Conservation (phyloP, 1,284 basidiomycete species). For the Heterobasidion occidentale region DNA sequence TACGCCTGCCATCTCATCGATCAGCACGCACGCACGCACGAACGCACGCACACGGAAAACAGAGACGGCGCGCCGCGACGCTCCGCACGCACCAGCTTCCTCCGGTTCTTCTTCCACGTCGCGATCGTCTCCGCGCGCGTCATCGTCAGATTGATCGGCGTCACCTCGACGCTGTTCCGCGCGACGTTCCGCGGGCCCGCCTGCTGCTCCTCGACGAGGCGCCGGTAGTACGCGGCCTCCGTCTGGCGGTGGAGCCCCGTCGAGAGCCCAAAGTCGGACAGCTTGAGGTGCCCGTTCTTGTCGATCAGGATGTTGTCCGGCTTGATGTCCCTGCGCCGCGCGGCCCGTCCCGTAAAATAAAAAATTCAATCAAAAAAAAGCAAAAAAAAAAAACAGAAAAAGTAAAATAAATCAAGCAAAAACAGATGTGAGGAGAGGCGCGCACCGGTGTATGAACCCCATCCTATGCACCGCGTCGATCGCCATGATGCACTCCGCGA, state of each 20-base stretch:
- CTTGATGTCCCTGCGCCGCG: constrained; percentile 81
- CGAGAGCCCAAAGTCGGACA: constrained; percentile 97
- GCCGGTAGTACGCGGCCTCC: constrained; percentile 93
- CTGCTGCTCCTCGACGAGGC: constrained; percentile 47
- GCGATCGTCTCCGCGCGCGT: constrained; percentile 89
- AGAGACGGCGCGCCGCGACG: too few relatives aligned
- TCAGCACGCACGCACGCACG: too few relatives aligned
- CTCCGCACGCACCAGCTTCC: constrained; percentile 77
- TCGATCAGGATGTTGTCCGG: constrained; percentile 99
- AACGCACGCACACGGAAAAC: too few relatives aligned
- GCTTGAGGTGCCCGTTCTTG: constrained; percentile 92
- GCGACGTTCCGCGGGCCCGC: constrained; percentile 38
- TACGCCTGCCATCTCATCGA: constrained; percentile 57
- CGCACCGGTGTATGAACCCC: constrained; percentile 94
- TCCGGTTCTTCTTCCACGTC: constrained; percentile 97
- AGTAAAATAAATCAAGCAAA: background rate
- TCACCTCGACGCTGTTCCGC: constrained; percentile 92
- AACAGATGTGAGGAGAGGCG: constrained; percentile 3
- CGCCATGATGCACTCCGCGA: constrained; percentile 97
- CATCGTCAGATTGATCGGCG: constrained; percentile 93
- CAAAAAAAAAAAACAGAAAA: too few relatives aligned
- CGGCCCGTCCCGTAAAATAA: too few relatives aligned
- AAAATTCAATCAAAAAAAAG: too few relatives aligned
- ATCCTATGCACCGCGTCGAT: constrained; percentile 98
- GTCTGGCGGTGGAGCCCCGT: constrained; percentile 98